Evolutionary conservation across 495 filamentous ascomycete genomes (phyloP).

Genomic region (Penicillium salamii): DNA sequence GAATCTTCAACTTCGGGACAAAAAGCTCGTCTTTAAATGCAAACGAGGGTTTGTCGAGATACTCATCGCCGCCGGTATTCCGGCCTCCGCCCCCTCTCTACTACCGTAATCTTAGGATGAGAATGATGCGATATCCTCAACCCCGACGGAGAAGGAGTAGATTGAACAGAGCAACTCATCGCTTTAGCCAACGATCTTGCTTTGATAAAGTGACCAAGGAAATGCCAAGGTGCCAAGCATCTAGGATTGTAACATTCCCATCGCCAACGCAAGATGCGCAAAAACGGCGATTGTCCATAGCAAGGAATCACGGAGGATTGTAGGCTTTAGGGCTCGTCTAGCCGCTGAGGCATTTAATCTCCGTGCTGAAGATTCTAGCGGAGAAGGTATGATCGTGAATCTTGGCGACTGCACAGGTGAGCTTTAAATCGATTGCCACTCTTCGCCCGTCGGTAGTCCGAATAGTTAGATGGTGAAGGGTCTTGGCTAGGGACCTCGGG

Average conservation of each 20-base stretch:
- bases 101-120: constrained; percentile 2
- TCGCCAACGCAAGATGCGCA: constrained; percentile 3
- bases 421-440: constrained; percentile 6
- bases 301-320: constrained; percentile 1
- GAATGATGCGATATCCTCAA: constrained; percentile 7
- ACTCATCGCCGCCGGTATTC: constrained; percentile 12
- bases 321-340: not conserved
- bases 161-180: constrained; percentile 2
- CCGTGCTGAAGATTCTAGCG: not conserved
- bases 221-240: constrained; percentile 2
- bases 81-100: constrained; percentile 5
- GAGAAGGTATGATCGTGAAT: constrained; percentile 5
- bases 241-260: not conserved
- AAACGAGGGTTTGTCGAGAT: constrained; percentile 1
- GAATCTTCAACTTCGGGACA: constrained; percentile 9
- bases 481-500: not conserved
- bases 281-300: constrained; percentile 8
- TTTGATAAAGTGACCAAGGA: not conserved
- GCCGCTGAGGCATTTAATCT: constrained; percentile 2
- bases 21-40: not conserved
- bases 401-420: not conserved
- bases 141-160: constrained; percentile 8
- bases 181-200: constrained; percentile 4
- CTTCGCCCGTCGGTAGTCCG: constrained; percentile 15
- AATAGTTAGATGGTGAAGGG: constrained; percentile 2